Base-by-base conservation (phyloP, 768 basidiomycete genomes). In the Clathrus columnatus region DNA sequence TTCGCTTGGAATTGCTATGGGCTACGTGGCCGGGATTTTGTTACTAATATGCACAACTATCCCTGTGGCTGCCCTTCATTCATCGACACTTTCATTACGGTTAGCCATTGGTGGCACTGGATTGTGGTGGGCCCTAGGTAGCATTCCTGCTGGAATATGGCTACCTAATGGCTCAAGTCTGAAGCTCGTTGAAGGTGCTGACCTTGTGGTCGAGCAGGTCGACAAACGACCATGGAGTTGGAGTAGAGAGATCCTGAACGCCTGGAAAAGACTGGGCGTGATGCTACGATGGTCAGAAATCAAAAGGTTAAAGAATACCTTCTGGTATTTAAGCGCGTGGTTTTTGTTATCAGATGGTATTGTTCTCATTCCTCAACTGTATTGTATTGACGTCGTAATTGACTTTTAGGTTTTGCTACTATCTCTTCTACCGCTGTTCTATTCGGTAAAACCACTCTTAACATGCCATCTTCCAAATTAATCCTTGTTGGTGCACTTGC, bases 391-490 rank as follows among this genome's bases (percentile, higher is more conserved):
- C 23, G 8, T 47, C 54, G 48, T 20, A 4, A 41, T 26, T 50
- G n/a, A 18, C 23, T n/a, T 14, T 4, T 27, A 91, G 90, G 85
- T 1, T 93, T 94, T 69, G 90, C 93, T 2, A 96, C 94, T 0
- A 86, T 96, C 46, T 92, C 91, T 0, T 89, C 89, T 0, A 91
- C 91, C 0, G 90, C 95, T 0, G 80, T 97, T 53, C 78, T 99
- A 0, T 97, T 95, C 63, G 93, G 83, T 0, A 96, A 95, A 66
- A 95, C 93, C 1, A 75, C 84, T 0, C 77, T 97, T 17, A 75
- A 84, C 62, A 91, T 99, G 86, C 70, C 79, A 0, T 65, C 93
- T 0, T 82, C 85, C 0, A 77, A 85, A 0, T 81, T 95, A 48
- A 81, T 93, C 53, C 70, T 92, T 59, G 77, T 95, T 41, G 90